Percentiles rank a stretch among this genome's conserved stretches.
Evolutionary conservation across 306 rosid genomes (phyloP).

Genomic region (Medicago arabica): DNA sequence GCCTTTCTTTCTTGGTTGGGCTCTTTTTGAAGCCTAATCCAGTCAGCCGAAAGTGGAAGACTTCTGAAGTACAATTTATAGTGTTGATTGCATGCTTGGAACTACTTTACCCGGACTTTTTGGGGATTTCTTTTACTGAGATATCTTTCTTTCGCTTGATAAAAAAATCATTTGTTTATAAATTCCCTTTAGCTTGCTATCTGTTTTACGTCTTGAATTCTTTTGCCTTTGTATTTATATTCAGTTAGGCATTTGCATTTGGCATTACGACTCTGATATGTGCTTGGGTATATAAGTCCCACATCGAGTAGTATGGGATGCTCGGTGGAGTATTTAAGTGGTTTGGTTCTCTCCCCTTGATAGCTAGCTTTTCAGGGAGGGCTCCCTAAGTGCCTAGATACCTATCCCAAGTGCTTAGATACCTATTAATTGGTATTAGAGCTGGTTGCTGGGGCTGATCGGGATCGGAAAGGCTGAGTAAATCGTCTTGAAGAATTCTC

Average conservation of each 20-base stretch:
- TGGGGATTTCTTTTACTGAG: conserved; percentile 11
- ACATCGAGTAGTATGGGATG: neutral
- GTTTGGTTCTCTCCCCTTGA: neutral
- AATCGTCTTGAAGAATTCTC: too few relatives aligned
- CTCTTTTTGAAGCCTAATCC: neutral
- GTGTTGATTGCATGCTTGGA: neutral
- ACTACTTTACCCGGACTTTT: neutral
- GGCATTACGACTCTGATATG: neutral
- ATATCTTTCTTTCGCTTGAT: neutral
- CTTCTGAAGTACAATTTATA: neutral
- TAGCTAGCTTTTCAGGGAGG: neutral
- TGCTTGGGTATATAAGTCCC: neutral
- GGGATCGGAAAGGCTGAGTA: too few relatives aligned
- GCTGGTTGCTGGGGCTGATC: neutral
- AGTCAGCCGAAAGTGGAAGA: neutral
- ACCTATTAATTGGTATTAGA: neutral
- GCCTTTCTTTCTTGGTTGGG: conserved; percentile 2
- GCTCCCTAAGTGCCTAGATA: neutral
- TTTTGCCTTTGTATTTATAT: conserved; percentile 2
- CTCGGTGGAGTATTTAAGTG: neutral
- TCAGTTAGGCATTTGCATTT: conserved; percentile 16
- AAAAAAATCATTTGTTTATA: neutral
- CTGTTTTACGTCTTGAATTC: conserved; percentile 4
- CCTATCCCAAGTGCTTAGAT: neutral
- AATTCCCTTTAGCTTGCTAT: conserved; percentile 15